A percentile compares a stretch with the other conserved stretches of the same genome.
These are phyloP conservation scores for Echinosophora koreensis DNA, from an alignment of 306 rosid genomes.

Conservation along the genomic window DNA sequence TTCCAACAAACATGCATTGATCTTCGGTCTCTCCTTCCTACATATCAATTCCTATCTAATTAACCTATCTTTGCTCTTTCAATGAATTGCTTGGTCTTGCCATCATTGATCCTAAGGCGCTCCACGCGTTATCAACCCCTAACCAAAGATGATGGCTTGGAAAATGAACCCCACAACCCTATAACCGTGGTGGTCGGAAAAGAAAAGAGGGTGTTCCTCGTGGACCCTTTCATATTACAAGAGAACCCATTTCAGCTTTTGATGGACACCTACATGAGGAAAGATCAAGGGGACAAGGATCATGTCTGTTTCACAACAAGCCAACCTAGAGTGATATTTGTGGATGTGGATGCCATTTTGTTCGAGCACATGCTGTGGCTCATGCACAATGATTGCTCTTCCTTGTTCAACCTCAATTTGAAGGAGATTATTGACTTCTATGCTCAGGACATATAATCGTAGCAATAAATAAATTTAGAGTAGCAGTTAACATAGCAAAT, in stretches of 20 bases:
- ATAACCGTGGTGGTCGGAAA: slow-evolving; percentile 89
- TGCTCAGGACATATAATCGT: slow-evolving; percentile 60
- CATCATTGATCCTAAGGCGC: slow-evolving; percentile 48
- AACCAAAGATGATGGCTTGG: slow-evolving; percentile 39
- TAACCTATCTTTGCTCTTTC: background rate
- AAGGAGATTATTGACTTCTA: slow-evolving; percentile 89
- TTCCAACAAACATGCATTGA: too few relatives aligned
- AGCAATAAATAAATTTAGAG: too few relatives aligned
- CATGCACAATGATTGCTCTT: slow-evolving; percentile 78
- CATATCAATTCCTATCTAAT: too few relatives aligned
- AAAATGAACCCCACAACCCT: slow-evolving; percentile 44
- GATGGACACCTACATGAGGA: slow-evolving; percentile 63
- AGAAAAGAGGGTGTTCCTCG: slow-evolving; percentile 80
- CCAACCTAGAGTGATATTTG: slow-evolving; percentile 57
- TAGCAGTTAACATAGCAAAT: too few relatives aligned
- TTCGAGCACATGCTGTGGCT: slow-evolving; percentile 96
- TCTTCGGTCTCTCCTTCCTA: too few relatives aligned
- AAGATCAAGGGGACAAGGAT: slow-evolving; percentile 15
- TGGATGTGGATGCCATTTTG: slow-evolving; percentile 88
- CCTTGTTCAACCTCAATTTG: slow-evolving; percentile 76
- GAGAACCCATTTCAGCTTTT: slow-evolving; percentile 74
- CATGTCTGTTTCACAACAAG: slow-evolving; percentile 8
- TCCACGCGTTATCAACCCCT: slow-evolving; percentile 50
- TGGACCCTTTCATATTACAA: slow-evolving; percentile 79
- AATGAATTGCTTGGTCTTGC: slow-evolving; percentile 66